A percentile compares a stretch with the other conserved stretches of the same genome.
Evolutionary conservation across 2,329 filamentous ascomycete genomes (phyloP).

Genomic region (Alternaria infectoria): DNA sequence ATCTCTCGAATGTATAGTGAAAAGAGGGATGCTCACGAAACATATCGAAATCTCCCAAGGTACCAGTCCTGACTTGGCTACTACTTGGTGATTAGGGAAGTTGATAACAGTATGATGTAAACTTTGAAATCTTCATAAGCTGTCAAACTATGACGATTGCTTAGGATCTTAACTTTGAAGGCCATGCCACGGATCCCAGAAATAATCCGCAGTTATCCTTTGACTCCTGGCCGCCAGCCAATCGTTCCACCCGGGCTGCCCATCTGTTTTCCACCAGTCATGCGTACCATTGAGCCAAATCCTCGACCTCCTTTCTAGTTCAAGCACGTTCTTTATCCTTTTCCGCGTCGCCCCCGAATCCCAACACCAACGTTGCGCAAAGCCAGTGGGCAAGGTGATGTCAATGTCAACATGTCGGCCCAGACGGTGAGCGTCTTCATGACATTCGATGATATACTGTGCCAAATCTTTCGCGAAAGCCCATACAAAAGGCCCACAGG

Average conservation of each 20-base stretch:
- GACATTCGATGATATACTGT: not conserved
- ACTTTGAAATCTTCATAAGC: not conserved
- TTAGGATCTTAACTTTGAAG: not conserved
- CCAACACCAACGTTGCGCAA: not conserved
- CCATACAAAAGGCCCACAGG: constrained; percentile 1
- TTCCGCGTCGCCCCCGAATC: not conserved
- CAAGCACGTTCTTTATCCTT: not conserved
- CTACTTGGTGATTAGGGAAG: not conserved
- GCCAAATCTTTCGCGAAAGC: constrained; percentile 1
- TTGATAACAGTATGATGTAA: not conserved
- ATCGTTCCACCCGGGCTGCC: not conserved
- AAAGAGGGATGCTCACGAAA: not conserved
- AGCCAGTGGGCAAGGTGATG: not conserved
- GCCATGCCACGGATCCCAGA: not conserved
- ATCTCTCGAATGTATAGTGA: not conserved
- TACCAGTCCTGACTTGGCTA: not conserved
- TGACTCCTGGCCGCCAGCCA: not conserved
- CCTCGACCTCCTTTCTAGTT: not conserved
- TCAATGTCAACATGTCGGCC: not conserved
- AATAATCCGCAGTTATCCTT: not conserved
- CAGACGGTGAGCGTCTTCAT: not conserved
- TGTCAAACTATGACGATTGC: not conserved
- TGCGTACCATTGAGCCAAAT: not conserved
- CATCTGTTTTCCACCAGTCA: not conserved
- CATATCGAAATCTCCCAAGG: not conserved